Conservation (phyloP, 2,329 filamentous ascomycete species). For the Pseudogymnoascus sp. region DNA sequence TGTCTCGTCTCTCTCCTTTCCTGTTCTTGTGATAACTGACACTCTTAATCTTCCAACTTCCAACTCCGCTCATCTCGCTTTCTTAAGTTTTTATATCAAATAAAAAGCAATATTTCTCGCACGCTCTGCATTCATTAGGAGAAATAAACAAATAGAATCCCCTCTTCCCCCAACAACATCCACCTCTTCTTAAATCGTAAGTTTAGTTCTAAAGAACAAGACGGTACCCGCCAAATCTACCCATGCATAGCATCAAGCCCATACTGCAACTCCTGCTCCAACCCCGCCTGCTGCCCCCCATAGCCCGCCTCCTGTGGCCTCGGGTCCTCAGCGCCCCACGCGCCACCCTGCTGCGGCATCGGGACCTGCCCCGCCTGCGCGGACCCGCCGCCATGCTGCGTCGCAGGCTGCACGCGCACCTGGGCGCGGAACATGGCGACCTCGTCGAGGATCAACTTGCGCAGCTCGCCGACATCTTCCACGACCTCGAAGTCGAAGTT, state of each 20-base stretch:
- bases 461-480: slow-evolving; percentile 91
- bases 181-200: background rate
- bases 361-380: slow-evolving; percentile 22
- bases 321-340: slow-evolving; percentile 29
- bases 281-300: slow-evolving; percentile 17
- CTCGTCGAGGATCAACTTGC: slow-evolving; percentile 94
- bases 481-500: slow-evolving; percentile 99
- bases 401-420: slow-evolving; percentile 29
- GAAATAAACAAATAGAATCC: background rate
- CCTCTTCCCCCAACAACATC: background rate
- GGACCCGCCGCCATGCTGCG: slow-evolving; percentile 22
- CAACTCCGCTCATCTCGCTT: background rate
- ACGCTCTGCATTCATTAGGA: slow-evolving; percentile 1
- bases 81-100: background rate
- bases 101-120: background rate
- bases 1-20: background rate
- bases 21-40: background rate
- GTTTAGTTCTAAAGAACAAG: background rate
- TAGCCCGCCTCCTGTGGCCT: slow-evolving; percentile 27
- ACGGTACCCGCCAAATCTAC: slow-evolving; percentile 12
- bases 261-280: slow-evolving; percentile 31
- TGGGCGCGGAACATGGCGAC: slow-evolving; percentile 72
- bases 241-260: slow-evolving; percentile 29
- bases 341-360: slow-evolving; percentile 26
- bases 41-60: background rate